Evolutionary conservation across 345 rosid genomes (phyloP).

Genomic region (Gossypium herbaceum): DNA sequence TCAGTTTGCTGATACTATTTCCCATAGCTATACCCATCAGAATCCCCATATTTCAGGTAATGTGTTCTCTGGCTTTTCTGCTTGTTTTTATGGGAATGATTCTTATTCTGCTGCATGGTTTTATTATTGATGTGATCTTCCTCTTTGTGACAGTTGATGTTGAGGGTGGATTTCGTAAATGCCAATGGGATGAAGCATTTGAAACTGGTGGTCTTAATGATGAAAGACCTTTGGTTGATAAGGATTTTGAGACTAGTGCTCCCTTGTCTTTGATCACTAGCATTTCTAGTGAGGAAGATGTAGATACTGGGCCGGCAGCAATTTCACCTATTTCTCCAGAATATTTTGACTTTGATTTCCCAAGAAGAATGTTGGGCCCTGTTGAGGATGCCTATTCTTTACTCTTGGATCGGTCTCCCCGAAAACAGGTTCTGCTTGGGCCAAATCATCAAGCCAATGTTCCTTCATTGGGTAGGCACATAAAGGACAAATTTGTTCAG

Average conservation of each 20-base stretch:
- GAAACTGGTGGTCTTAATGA: background rate
- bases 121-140: background rate
- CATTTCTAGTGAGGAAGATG: slow-evolving; percentile 31
- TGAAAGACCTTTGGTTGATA: background rate
- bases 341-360: slow-evolving; percentile 29
- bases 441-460: slow-evolving; percentile 54
- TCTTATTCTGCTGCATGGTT: slow-evolving; percentile 4
- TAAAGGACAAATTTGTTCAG: slow-evolving; percentile 2
- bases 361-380: slow-evolving; percentile 21
- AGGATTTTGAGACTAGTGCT: slow-evolving; percentile 23
- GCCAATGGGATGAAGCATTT: slow-evolving; percentile 22
- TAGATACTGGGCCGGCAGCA: slow-evolving; percentile 22
- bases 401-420: slow-evolving; percentile 23
- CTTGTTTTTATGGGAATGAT: background rate
- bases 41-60: slow-evolving; percentile 36
- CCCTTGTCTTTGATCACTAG: slow-evolving; percentile 19
- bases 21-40: slow-evolving; percentile 15
- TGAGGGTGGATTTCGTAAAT: slow-evolving; percentile 12
- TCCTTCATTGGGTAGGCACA: slow-evolving; percentile 34
- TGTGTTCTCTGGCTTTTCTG: background rate
- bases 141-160: background rate
- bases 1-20: slow-evolving; percentile 15
- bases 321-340: slow-evolving; percentile 36
- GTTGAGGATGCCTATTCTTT: slow-evolving; percentile 34
- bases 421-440: slow-evolving; percentile 48